Base-by-base conservation (phyloP, 106 monocot genomes). In the Phalaenopsis aphrodite region DNA sequence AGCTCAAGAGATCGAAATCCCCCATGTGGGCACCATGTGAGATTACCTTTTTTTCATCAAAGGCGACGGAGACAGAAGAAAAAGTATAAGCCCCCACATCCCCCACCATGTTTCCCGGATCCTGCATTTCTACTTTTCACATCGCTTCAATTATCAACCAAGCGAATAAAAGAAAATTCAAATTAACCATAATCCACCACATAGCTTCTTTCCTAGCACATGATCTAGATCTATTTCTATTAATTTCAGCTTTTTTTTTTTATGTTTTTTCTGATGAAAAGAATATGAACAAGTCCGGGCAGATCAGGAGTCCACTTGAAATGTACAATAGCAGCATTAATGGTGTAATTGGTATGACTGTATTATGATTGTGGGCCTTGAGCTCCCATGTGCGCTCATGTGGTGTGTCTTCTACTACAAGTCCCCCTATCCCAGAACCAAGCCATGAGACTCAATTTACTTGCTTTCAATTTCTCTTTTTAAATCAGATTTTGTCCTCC, bases 11-110 rank as follows among this genome's bases (percentile, higher is more conserved):
- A 17, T 58, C 47, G 66, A 81, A 83, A 78, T 45, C 42, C 57
- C 80, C 88, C 89, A 91, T 91, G 91, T 94, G 94, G 86, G 82
- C 46, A 81, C 89, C 94, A 91, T 89, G 91, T 91, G 94, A 79
- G 78, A 56, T 58, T 37, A 69, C 57, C 46, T 81, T 78, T 84
- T 77, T 81, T 80, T 85, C 55, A 82, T 75, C 80, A 84, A 83
- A 72, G 79, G 80, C 77, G 47, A 69, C 12, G 36, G 49, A 72
- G 45, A 77, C 47, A 75, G 81, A 61, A 41, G 69, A 39, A 49
- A 61, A 76, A 69, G 36, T 30, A 55, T 5, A 39, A n/a, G 47
- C 48, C 47, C 78, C 30, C 68, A 79, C 84, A 78, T 72, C 42
- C 83, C 81, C 83, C 85, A 78, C 86, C 92, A 86, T 82, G 86